Conservation (phyloP, 2,329 filamentous ascomycete genomes). For the Penicillium sp. region DNA sequence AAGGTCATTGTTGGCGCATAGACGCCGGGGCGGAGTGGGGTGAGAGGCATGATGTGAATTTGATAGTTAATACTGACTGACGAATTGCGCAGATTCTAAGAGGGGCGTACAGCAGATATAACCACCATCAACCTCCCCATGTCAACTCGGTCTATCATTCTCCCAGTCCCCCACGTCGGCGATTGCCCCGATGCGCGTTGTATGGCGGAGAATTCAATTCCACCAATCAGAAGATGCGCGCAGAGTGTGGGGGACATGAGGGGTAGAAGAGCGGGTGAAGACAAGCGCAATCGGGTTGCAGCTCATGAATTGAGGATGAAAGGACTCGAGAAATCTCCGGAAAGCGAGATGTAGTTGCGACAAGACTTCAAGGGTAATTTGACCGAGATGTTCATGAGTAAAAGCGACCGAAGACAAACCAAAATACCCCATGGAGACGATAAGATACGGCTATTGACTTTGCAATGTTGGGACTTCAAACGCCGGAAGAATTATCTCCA, state of each 20-base stretch:
- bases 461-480: slow-evolving; percentile 17
- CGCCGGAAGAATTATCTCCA: slow-evolving; percentile 29
- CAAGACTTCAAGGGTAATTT: not conserved
- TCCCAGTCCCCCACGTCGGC: slow-evolving; percentile 25
- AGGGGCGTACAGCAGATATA: not conserved
- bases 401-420: not conserved
- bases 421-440: not conserved
- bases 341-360: too few relatives aligned
- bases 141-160: not conserved
- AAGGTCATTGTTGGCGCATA: slow-evolving; percentile 91
- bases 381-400: not conserved
- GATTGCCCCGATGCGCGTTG: slow-evolving; percentile 19
- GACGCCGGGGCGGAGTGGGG: slow-evolving; percentile 76
- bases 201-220: slow-evolving; percentile 23
- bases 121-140: not conserved
- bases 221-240: slow-evolving; percentile 17
- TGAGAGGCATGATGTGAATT: slow-evolving; percentile 38
- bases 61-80: not conserved
- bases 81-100: not conserved
- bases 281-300: too few relatives aligned
- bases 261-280: slow-evolving; percentile 1
- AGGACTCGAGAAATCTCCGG: too few relatives aligned
- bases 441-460: slow-evolving; percentile 33
- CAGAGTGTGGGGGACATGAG: slow-evolving; percentile 21
- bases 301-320: too few relatives aligned